Conservation (phyloP, 2,329 filamentous ascomycete genomes). For the Alternaria hordeiaustralica region DNA sequence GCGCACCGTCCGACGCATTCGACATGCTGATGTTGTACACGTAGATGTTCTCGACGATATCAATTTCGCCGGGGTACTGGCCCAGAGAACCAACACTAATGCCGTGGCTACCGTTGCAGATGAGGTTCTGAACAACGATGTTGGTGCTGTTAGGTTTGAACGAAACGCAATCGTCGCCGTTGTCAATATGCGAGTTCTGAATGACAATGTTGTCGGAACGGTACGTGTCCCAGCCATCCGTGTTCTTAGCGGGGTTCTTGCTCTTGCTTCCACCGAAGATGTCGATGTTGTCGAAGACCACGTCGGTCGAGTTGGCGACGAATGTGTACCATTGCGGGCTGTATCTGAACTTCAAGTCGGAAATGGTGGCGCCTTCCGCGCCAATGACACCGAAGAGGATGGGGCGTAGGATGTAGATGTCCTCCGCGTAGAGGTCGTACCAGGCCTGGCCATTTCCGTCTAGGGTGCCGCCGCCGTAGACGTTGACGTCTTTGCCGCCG, state of each 20-base stretch:
- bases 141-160: slow-evolving; percentile 78
- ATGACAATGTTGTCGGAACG: slow-evolving; percentile 68
- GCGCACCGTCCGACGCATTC: slow-evolving; percentile 65
- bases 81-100: slow-evolving; percentile 76
- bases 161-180: slow-evolving; percentile 74
- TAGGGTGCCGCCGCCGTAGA: slow-evolving; percentile 69
- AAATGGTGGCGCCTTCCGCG: slow-evolving; percentile 64
- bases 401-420: slow-evolving; percentile 65
- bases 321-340: slow-evolving; percentile 69
- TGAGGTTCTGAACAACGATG: slow-evolving; percentile 70
- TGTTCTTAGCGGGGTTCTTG: slow-evolving; percentile 67
- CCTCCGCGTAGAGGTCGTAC: slow-evolving; percentile 67
- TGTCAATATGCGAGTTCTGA: slow-evolving; percentile 69
- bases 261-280: slow-evolving; percentile 64
- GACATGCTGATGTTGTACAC: slow-evolving; percentile 50
- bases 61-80: slow-evolving; percentile 68
- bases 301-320: slow-evolving; percentile 69
- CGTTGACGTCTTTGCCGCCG: slow-evolving; percentile 69
- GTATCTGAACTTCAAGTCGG: slow-evolving; percentile 66
- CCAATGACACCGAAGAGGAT: slow-evolving; percentile 65
- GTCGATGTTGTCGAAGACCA: slow-evolving; percentile 68
- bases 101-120: slow-evolving; percentile 73
- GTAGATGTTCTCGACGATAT: slow-evolving; percentile 73
- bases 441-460: slow-evolving; percentile 70
- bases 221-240: slow-evolving; percentile 69